Percentiles rank a stretch among this genome's conserved stretches.
Conservation (phyloP, 441 rosid genomes). For the Kokia cookei region DNA sequence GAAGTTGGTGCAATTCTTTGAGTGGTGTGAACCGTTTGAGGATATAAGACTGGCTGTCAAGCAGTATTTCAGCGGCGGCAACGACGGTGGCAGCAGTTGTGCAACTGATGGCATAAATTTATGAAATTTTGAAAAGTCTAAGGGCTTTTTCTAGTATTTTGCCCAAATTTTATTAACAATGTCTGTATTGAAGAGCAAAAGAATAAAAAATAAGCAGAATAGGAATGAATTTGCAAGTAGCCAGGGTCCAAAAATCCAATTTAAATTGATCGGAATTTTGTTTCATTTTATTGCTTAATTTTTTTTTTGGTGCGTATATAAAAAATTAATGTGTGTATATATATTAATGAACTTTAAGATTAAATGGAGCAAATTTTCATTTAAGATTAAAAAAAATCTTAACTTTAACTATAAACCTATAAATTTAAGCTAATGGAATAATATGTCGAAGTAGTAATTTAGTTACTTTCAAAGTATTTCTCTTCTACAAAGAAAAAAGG, state of each 20-base stretch:
- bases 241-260: background rate
- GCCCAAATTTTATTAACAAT: background rate
- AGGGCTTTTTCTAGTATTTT: background rate
- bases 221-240: background rate
- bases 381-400: no score
- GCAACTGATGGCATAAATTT: background rate
- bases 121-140: background rate
- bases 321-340: no score
- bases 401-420: no score
- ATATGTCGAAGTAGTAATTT: no score
- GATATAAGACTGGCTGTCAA: constrained; percentile 76
- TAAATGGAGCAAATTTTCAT: no score
- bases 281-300: no score
- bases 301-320: no score
- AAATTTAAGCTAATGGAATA: no score
- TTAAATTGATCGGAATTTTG: no score
- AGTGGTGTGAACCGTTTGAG: constrained; percentile 41
- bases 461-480: no score
- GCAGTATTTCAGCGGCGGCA: constrained; percentile 18
- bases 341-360: no score
- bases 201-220: background rate
- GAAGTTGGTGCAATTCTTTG: constrained; percentile 47
- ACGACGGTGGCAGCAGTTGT: background rate
- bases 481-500: no score
- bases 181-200: background rate